Base-by-base conservation (phyloP, 2,329 filamentous ascomycete genomes). In the Westerdykella ornata region DNA sequence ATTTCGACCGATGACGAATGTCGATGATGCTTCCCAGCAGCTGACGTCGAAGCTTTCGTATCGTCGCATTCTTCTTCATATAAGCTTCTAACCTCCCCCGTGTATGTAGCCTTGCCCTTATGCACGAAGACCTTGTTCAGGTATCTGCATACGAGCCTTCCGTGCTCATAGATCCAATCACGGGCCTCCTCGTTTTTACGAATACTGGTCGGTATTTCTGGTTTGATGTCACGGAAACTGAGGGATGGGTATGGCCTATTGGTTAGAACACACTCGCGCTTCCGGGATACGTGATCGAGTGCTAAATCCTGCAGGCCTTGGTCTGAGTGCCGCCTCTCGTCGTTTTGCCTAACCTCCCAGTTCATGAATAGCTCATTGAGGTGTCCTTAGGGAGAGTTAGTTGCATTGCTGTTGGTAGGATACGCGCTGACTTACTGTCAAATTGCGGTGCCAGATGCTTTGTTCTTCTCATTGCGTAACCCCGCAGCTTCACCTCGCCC, bases 321-420 rank as follows among this genome's bases (percentile, higher is more conserved):
- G 1, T 44, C 17, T 9, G 43, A 43, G 6, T 34, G 29, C 1
- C 45, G 28, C 6, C 42, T 35, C 8, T 8, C n/a, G 26, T 53
- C 51, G 29, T 49, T 30, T 18, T 45, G 41, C 8, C 32, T 26
- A 2, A 48, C 42, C 11, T 46, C 13, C 4, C 53, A n/a, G 1
- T 52, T 16, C 39, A 59, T 45, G 19, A 51, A 46, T 1, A 59
- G 12, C 15, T 59, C 53, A 29, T 59, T 59, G 2, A 56, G 26
- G n/a, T 54, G 57, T 30, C 43, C 56, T 59, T 11, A 19, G n/a
- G 12, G 1, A 4, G n/a, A 14, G 38, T 49, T 18, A 45, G 44
- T 38, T 9, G 7, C 12, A 26, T 26, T 26, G 4, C 3, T 9
- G 12, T 26, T 9, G 22, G 8, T 26, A 26, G 22, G 8, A 26